Conservation (phyloP, 2,329 filamentous ascomycete genomes). For the Colletotrichum euphorbiae region DNA sequence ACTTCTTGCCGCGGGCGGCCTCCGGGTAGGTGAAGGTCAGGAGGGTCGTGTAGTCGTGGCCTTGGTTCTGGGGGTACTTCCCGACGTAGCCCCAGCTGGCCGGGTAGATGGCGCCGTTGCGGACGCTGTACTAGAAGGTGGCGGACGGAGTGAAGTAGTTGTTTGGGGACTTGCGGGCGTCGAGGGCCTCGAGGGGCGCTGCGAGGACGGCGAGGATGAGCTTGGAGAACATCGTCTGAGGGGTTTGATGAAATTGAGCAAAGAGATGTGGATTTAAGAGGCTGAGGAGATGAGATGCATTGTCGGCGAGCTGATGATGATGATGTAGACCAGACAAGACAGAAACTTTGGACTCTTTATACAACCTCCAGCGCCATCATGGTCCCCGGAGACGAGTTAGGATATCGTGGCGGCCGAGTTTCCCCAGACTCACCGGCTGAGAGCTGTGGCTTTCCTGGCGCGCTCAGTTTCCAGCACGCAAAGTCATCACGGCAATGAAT, state of each 20-base stretch:
- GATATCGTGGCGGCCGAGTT: not conserved
- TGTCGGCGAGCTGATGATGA: not conserved
- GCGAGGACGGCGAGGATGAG: slow-evolving; percentile 42
- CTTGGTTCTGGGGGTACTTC: slow-evolving; percentile 43
- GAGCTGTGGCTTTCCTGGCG: slow-evolving; percentile 3
- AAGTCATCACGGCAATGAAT: not conserved
- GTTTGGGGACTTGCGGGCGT: slow-evolving; percentile 22
- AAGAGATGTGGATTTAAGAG: not conserved
- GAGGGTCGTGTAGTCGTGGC: slow-evolving; percentile 46
- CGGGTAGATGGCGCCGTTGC: slow-evolving; percentile 42
- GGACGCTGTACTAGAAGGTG: slow-evolving; percentile 43
- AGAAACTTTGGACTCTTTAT: not conserved
- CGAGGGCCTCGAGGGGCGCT: slow-evolving; percentile 42
- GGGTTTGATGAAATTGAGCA: not conserved
- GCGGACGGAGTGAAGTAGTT: slow-evolving; percentile 43
- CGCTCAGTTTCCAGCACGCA: not conserved
- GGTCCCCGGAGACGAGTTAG: not conserved
- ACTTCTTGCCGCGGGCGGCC: slow-evolving; percentile 42
- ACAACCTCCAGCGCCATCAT: not conserved
- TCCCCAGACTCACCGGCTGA: not conserved
- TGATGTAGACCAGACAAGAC: not conserved
- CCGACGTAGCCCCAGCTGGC: slow-evolving; percentile 36
- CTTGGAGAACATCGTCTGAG: slow-evolving; percentile 42
- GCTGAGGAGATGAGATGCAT: not conserved
- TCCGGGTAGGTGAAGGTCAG: slow-evolving; percentile 46